Conservation (phyloP, 2,329 filamentous ascomycete species). For the Hypoxylon sp. region DNA sequence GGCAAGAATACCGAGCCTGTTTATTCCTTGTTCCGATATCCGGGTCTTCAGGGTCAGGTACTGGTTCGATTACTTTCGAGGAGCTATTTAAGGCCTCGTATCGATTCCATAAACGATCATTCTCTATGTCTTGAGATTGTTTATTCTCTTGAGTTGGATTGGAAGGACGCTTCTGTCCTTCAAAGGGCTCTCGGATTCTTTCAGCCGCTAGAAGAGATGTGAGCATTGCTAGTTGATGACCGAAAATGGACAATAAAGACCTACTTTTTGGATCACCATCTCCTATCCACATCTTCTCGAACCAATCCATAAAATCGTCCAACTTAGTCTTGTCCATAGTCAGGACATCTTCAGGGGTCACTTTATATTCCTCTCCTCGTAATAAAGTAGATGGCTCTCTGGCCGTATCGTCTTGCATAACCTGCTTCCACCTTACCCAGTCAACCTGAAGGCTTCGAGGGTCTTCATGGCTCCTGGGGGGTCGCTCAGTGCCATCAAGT, state of each 20-base stretch:
- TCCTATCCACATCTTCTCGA: conserved; percentile 74
- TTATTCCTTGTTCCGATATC: conserved; percentile 44
- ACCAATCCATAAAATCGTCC: conserved; percentile 86
- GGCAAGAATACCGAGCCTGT: conserved; percentile 53
- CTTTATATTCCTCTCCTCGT: conserved; percentile 52
- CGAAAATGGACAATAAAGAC: conserved; percentile 13
- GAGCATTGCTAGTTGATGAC: not conserved
- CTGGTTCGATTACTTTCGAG: conserved; percentile 37
- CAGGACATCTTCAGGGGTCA: conserved; percentile 53
- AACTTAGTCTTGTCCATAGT: conserved; percentile 71
- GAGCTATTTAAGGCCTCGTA: conserved; percentile 46
- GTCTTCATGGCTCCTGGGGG: conserved; percentile 66
- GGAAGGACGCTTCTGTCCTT: conserved; percentile 37
- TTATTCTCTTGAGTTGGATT: conserved; percentile 9
- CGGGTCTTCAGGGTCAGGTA: conserved; percentile 30
- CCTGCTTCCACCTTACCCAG: conserved; percentile 78
- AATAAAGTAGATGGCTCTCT: conserved; percentile 42
- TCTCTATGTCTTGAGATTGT: conserved; percentile 14
- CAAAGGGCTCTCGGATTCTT: conserved; percentile 48
- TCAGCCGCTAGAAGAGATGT: conserved; percentile 44
- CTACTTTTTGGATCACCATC: conserved; percentile 59
- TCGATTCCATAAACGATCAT: conserved; percentile 34
- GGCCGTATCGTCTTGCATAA: conserved; percentile 57
- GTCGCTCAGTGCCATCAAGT: conserved; percentile 71
- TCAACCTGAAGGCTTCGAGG: conserved; percentile 73